Evolutionary conservation across 345 rosid genomes (phyloP), one percentile per base, ranked within the genome.

Genomic region (Abelmoschus esculentus): DNA sequence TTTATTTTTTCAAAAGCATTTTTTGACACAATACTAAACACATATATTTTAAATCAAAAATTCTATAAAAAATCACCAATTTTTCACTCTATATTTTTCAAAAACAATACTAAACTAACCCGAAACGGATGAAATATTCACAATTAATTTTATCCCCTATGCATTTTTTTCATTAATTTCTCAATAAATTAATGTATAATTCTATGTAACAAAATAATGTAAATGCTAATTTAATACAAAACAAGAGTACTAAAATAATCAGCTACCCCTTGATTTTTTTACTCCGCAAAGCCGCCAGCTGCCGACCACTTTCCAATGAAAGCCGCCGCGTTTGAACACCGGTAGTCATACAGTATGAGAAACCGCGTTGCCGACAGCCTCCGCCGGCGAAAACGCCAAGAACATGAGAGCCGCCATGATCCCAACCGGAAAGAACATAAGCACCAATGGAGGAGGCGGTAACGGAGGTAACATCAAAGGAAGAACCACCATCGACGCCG

Each of bases 401-500:
- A 88, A 72, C 82, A 86, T 55, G 14, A 88, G 85, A 70, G 93
- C 87, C 34, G 84, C 87, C 90, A 88, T 83, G 40, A 88, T 76
- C 42, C 90, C 90, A 5, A 86, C 75, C 0, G 93, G 93, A 28
- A 88, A 88, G 69, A 86, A 75, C 32, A 88, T 77, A 22, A 88
- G 82, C 69, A 83, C 26, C 70, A 81, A 18, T 3, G 90, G 90
- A 5, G 89, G 93, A 4, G 93, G 93, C 55, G 93, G 93, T 32
- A 88, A 67, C 13, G 93, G 90, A 38, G 93, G 93, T 66, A 88
- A 61, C 47, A 86, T n/a, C 77, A 88, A 75, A 5, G 93, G 90
- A 73, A 84, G 68, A 61, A 84, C 73, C 82, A 72, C 76, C 87
- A 88, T 77, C 6, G 86, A 83, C 15, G 72, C 80, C 28, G 89